A percentile compares a stretch with the other conserved stretches of the same genome.
Evolutionary conservation across 371 early-diverging fungal genomes (phyloP).

Genomic region (Thermomucor indicae-seudaticae): DNA sequence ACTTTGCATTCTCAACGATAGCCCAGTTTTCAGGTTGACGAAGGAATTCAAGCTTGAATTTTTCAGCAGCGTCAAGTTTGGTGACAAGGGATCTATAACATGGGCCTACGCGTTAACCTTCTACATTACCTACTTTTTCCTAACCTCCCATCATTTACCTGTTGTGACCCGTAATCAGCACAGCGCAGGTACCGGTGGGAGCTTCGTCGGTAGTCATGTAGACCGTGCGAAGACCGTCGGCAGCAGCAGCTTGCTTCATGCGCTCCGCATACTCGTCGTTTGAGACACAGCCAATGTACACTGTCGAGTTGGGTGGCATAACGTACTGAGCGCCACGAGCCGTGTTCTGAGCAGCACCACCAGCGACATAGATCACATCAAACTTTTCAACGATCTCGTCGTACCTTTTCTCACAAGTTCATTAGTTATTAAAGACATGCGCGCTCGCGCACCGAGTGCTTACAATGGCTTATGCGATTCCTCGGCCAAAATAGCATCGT

Average conservation of each 20-base stretch:
- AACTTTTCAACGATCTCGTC: constrained; percentile 72
- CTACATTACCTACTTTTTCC: not conserved
- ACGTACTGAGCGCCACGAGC: constrained; percentile 88
- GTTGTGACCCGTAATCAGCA: constrained; percentile 86
- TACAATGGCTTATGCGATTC: constrained; percentile 81
- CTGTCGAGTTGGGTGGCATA: constrained; percentile 80
- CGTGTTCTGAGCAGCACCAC: constrained; percentile 96
- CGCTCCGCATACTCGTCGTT: constrained; percentile 76
- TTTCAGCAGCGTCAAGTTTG: constrained; percentile 92
- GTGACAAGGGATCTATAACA: constrained; percentile 81
- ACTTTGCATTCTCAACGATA: constrained; percentile 82
- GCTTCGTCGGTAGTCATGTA: constrained; percentile 67
- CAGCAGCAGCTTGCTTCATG: constrained; percentile 73
- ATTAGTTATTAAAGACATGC: no score
- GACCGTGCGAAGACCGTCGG: constrained; percentile 83
- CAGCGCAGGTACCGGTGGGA: constrained; percentile 94
- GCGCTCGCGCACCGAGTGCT: no score
- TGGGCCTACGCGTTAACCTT: constrained; percentile 3
- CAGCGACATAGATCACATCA: constrained; percentile 84
- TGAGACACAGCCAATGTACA: constrained; percentile 91
- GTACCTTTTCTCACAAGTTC: constrained; percentile 42
- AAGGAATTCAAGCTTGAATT: constrained; percentile 74
- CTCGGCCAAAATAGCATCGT: constrained; percentile 93
- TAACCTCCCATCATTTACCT: constrained; percentile 44
- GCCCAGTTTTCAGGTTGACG: constrained; percentile 77